Percentiles rank a stretch among this genome's conserved stretches.
These are phyloP conservation scores for Scytalidium sp. DNA, from an alignment of 2,329 filamentous ascomycete species.

Conservation along the genomic window DNA sequence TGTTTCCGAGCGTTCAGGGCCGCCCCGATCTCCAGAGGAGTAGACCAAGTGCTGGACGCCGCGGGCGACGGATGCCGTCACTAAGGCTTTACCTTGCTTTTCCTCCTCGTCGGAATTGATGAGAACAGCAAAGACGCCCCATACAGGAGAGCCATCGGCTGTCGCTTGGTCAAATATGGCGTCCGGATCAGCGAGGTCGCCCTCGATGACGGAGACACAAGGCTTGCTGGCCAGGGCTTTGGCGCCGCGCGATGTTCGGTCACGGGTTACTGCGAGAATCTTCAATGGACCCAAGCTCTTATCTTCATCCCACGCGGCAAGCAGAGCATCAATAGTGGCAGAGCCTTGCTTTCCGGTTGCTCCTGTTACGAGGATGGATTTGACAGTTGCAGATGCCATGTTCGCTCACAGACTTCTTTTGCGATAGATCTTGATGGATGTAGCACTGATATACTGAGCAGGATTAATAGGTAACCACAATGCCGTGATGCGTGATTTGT, in stretches of 20 bases:
- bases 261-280: conserved; percentile 53
- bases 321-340: conserved; percentile 29
- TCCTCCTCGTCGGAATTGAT: conserved; percentile 40
- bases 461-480: too few relatives aligned
- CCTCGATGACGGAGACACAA: conserved; percentile 50
- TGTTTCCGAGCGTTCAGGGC: conserved; percentile 39
- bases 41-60: conserved; percentile 61
- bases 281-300: conserved; percentile 29
- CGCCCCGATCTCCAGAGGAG: conserved; percentile 60
- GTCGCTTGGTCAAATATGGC: conserved; percentile 37
- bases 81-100: conserved; percentile 50
- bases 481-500: too few relatives aligned
- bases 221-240: conserved; percentile 40
- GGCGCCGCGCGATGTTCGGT: conserved; percentile 40
- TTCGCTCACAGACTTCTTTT: background rate
- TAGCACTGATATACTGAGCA: background rate
- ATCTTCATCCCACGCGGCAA: background rate
- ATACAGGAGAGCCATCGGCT: conserved; percentile 37
- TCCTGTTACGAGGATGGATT: conserved; percentile 32
- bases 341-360: conserved; percentile 40
- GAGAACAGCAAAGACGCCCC: conserved; percentile 45
- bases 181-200: conserved; percentile 44
- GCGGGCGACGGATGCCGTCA: conserved; percentile 42
- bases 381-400: background rate
- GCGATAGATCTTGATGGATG: too few relatives aligned